A percentile compares a stretch with the other conserved stretches of the same genome.
Conservation (phyloP, 495 filamentous ascomycete genomes). For the Chaetomidium leptoderma region DNA sequence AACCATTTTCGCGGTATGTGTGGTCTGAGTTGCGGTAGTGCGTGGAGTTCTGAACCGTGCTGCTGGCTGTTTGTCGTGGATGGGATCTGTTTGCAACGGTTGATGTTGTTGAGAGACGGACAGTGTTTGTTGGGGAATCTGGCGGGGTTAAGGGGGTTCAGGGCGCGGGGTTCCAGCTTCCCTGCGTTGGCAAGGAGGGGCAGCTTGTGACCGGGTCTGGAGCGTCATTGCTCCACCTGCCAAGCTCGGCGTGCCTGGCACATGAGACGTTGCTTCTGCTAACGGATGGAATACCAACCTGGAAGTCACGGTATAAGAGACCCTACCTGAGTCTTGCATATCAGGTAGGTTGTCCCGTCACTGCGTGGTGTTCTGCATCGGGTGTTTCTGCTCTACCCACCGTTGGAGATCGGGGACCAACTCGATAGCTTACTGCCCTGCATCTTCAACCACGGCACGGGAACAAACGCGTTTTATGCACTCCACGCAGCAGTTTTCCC, state of each 20-base stretch:
- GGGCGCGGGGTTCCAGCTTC: constrained; percentile 13
- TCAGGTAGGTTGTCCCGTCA: too few relatives aligned
- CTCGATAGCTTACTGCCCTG: too few relatives aligned
- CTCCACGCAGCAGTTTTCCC: too few relatives aligned
- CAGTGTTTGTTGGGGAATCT: constrained; percentile 18
- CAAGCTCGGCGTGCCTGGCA: neutral
- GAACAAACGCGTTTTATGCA: too few relatives aligned
- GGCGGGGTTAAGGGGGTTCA: constrained; percentile 6
- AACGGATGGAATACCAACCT: neutral
- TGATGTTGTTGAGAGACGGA: constrained; percentile 14
- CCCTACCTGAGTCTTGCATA: too few relatives aligned
- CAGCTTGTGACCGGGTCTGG: constrained; percentile 6
- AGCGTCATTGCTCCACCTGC: constrained; percentile 11
- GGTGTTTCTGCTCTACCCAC: too few relatives aligned
- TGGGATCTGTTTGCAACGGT: neutral
- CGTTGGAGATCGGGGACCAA: too few relatives aligned
- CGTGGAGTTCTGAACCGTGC: neutral
- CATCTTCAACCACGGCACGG: too few relatives aligned
- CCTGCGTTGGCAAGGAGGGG: constrained; percentile 6
- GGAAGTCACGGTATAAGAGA: neutral
- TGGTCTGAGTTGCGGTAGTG: constrained; percentile 29
- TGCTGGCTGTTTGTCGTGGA: neutral
- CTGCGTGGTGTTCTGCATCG: too few relatives aligned
- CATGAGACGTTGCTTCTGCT: neutral
- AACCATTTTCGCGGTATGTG: constrained; percentile 35